phyloP scores from a whole-genome alignment of 352 stramenopile genomes.

The Phytophthora hybrid region DNA sequence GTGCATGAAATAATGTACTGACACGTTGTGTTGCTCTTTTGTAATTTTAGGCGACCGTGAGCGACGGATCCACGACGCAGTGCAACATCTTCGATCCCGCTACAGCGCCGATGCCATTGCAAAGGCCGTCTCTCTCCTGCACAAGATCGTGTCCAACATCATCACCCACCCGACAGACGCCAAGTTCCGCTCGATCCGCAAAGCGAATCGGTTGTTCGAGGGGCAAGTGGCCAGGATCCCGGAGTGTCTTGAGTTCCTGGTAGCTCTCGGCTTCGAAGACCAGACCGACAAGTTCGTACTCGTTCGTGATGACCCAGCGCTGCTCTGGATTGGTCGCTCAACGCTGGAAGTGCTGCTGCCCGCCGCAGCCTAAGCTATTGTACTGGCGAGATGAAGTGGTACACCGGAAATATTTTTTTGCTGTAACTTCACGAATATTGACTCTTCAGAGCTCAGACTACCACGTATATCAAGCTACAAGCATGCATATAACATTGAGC shows the following conservation, averaged over 20 bases:
- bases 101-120: slow-evolving; percentile 43
- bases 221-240: slow-evolving; percentile 56
- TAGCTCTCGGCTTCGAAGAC: slow-evolving; percentile 74
- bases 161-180: slow-evolving; percentile 56
- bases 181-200: slow-evolving; percentile 77
- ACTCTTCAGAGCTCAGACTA: too few relatives aligned
- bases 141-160: slow-evolving; percentile 84
- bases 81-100: slow-evolving; percentile 47
- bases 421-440: too few relatives aligned
- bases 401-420: too few relatives aligned
- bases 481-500: too few relatives aligned
- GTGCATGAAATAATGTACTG: not conserved
- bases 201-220: slow-evolving; percentile 69
- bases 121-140: slow-evolving; percentile 53
- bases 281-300: slow-evolving; percentile 64
- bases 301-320: slow-evolving; percentile 59
- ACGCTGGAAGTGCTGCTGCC: slow-evolving; percentile 64
- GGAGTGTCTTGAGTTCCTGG: slow-evolving; percentile 72
- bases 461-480: too few relatives aligned
- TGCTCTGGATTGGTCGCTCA: slow-evolving; percentile 77
- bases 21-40: not conserved
- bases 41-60: slow-evolving; percentile 60
- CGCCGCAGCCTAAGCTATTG: slow-evolving; percentile 17
- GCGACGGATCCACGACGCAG: slow-evolving; percentile 53
- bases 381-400: too few relatives aligned